Evolutionary conservation across 1,284 basidiomycete species (phyloP), one percentile per base, ranked within the genome.

Genomic region (Mycena sp.): DNA sequence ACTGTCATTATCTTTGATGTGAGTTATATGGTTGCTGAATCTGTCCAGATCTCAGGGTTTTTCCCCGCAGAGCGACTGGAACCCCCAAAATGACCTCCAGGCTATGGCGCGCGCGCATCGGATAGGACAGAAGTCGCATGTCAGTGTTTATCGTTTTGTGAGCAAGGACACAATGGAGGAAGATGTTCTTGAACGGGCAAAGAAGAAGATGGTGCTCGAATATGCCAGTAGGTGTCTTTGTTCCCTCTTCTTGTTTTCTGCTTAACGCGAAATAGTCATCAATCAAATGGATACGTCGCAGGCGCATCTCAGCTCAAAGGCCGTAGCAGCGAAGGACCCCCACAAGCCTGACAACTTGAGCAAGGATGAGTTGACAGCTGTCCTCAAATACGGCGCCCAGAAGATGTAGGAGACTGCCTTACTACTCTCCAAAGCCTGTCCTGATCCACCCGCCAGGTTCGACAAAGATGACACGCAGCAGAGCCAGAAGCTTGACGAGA

Each of bases 281-380:
- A 97, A 98, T 80, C 97, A 99, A 80, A 98, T 99, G 91, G 98
- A 99, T 80, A 99, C 98, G 29, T 96, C 96, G 37, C 98, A 98
- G 69, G 94, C 94, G 49, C 95, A 99, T 79, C 89, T 99, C 68
- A 92, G 93, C 69, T 90, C 92, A 55, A 94, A 95, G 74, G 85
- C 87, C 40, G 80, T 81, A 64, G 30, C 17, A 17, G 72, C 81
- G 64, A 93, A 93, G 74, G 92, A 95, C 57, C 77, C 87, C 25
- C 81, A 87, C 45, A 95, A 93, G 71, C 88, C 93, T 4, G 65
- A 67, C 37, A 93, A 96, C 75, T 86, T 98, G 71, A 98, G 94
- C 78, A 98, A 97, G 80, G 98, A 99, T 70, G 98, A 99, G 77
- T 86, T 99, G 38, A 94, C 94, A 37, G 96, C 96, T n/a, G 98